Conservation (phyloP, 192 early-diverging fungal species). For the Rhizophagus prolifer region DNA sequence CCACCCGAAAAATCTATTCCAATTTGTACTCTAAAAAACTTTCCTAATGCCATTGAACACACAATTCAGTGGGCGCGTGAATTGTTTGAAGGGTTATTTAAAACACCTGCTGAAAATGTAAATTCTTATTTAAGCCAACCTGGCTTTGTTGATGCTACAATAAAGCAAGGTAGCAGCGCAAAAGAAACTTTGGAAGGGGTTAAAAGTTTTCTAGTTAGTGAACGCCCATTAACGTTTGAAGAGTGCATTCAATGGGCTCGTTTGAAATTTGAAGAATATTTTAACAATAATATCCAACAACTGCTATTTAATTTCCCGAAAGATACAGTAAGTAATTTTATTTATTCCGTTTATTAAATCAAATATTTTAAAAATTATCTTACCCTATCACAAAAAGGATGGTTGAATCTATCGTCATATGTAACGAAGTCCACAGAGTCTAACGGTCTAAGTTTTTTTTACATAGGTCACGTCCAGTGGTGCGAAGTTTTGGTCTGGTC, state of each 20-base stretch:
- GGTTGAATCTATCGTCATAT: too few species aligned
- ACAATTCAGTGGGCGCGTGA: constrained; percentile 97
- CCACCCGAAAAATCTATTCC: constrained; percentile 96
- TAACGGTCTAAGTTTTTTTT: not conserved
- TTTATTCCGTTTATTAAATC: too few species aligned
- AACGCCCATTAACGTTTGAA: constrained; percentile 83
- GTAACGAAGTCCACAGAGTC: too few species aligned
- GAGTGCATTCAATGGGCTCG: constrained; percentile 94
- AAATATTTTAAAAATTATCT: too few species aligned
- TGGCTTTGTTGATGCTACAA: constrained; percentile 73
- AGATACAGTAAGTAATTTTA: constrained; percentile 60
- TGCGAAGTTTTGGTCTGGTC: constrained; percentile 93
- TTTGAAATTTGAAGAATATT: constrained; percentile 89
- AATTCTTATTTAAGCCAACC: constrained; percentile 88
- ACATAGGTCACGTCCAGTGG: constrained; percentile 79
- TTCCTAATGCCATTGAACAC: constrained; percentile 86
- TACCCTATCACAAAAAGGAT: too few species aligned
- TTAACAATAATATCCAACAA: constrained; percentile 90
- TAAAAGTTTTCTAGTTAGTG: constrained; percentile 69
- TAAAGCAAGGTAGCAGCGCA: constrained; percentile 78
- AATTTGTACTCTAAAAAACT: constrained; percentile 87
- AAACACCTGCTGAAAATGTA: constrained; percentile 88
- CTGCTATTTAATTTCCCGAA: constrained; percentile 96
- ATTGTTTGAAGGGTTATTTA: constrained; percentile 92
- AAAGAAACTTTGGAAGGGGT: constrained; percentile 80